Evolutionary conservation across 148 eudicot genomes (phyloP).

Genomic region (Chenopodium berlandieri): DNA sequence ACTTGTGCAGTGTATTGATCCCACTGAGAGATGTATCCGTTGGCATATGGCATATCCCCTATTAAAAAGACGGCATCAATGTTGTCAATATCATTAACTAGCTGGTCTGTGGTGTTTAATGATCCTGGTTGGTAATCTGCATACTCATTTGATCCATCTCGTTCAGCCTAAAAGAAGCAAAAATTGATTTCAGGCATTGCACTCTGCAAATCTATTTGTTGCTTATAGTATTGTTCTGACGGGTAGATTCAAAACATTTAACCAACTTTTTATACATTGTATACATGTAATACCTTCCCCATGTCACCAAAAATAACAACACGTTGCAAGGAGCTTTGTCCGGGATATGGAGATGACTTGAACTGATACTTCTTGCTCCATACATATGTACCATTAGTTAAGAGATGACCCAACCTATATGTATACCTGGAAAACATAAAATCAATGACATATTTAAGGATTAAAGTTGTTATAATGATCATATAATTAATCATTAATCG

Average conservation of each 20-base stretch:
- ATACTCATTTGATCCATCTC: slow-evolving; percentile 82
- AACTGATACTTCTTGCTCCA: slow-evolving; percentile 54
- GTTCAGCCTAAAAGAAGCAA: slow-evolving; percentile 40
- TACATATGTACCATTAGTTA: slow-evolving; percentile 47
- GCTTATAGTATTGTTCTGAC: no score
- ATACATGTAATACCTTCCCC: slow-evolving; percentile 57
- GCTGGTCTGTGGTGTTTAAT: slow-evolving; percentile 66
- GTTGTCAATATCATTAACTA: slow-evolving; percentile 57
- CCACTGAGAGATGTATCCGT: slow-evolving; percentile 86
- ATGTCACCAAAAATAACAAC: slow-evolving; percentile 76
- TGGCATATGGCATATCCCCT: slow-evolving; percentile 70
- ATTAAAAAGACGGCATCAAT: slow-evolving; percentile 74
- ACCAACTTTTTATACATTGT: no score
- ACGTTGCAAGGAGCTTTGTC: slow-evolving; percentile 58
- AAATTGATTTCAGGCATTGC: no score
- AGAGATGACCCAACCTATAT: slow-evolving; percentile 66
- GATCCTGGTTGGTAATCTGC: slow-evolving; percentile 77
- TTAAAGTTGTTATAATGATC: no score
- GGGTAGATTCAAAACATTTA: no score
- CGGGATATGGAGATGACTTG: slow-evolving; percentile 71
- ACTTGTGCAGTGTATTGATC: slow-evolving; percentile 84
- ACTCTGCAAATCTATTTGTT: no score
- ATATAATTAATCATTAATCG: no score
- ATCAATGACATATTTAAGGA: background rate
- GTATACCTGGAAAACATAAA: slow-evolving; percentile 41